A percentile compares a stretch with the other conserved stretches of the same genome.
phyloP scores from a whole-genome alignment of 768 basidiomycete genomes.

The Antrodiella citrinella region DNA sequence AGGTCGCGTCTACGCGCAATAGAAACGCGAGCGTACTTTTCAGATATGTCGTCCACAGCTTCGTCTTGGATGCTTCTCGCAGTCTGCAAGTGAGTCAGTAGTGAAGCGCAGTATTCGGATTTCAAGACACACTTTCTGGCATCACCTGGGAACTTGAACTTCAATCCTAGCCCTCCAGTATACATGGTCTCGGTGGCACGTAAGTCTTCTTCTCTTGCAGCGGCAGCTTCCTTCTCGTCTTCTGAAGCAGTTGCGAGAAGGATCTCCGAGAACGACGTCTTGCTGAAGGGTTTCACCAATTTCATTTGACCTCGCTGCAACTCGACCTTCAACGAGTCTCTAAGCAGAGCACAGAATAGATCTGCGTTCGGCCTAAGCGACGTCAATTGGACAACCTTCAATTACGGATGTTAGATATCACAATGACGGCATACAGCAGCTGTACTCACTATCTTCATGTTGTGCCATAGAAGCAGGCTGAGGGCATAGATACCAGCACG shows the following conservation, averaged over 20 bases:
- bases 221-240: constrained; percentile 61
- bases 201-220: constrained; percentile 44
- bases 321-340: constrained; percentile 84
- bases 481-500: constrained; percentile 95
- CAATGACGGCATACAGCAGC: constrained; percentile 1
- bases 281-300: constrained; percentile 78
- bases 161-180: constrained; percentile 72
- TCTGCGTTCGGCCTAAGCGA: constrained; percentile 91
- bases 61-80: constrained; percentile 88
- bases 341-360: constrained; percentile 81
- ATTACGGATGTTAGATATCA: constrained; percentile 1
- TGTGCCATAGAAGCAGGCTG: constrained; percentile 89
- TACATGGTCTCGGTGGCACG: constrained; percentile 43
- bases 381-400: constrained; percentile 84
- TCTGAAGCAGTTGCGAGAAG: constrained; percentile 41
- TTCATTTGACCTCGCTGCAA: constrained; percentile 93
- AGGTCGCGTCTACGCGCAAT: constrained; percentile 2
- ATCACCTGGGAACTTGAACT: constrained; percentile 88
- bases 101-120: neutral
- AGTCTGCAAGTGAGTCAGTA: constrained; percentile 37
- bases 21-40: constrained; percentile 38
- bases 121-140: constrained; percentile 65
- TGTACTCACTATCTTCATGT: constrained; percentile 76
- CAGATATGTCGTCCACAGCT: constrained; percentile 89
- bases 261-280: constrained; percentile 92